Evolutionary conservation across 495 filamentous ascomycete genomes (phyloP).

Genomic region (Cladorrhinum samala): DNA sequence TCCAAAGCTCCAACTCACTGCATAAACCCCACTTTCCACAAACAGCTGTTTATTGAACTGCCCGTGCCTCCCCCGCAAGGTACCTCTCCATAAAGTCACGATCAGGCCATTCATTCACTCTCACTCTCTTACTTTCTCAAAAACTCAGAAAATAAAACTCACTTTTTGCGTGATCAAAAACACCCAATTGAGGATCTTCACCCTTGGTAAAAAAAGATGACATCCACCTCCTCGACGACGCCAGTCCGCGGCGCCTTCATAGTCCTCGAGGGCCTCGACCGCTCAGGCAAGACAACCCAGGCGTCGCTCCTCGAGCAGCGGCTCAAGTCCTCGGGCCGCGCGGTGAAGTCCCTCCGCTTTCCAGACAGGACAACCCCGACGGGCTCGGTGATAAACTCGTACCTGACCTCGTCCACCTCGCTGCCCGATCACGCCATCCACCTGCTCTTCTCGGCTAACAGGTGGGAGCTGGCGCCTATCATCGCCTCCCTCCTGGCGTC

Average conservation of each 20-base stretch:
- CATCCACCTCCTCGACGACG: too few relatives aligned
- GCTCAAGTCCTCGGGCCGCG: slow-evolving; percentile 54
- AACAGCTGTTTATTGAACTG: too few relatives aligned
- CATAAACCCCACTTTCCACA: too few relatives aligned
- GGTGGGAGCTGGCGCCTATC: slow-evolving; percentile 76
- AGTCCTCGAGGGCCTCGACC: slow-evolving; percentile 89
- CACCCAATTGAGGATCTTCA: too few relatives aligned
- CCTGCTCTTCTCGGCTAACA: slow-evolving; percentile 90
- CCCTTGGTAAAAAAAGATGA: too few relatives aligned
- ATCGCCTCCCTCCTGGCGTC: slow-evolving; percentile 55
- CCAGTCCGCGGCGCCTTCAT: slow-evolving; percentile 64
- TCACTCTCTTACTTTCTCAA: too few relatives aligned
- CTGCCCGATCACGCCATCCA: slow-evolving; percentile 92
- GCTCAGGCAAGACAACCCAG: slow-evolving; percentile 94
- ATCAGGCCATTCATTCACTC: too few relatives aligned
- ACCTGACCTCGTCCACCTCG: slow-evolving; percentile 67
- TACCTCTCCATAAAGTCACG: too few relatives aligned
- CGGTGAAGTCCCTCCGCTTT: slow-evolving; percentile 74
- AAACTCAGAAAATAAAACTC: too few relatives aligned
- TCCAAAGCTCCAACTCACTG: too few relatives aligned
- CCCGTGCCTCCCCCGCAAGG: too few relatives aligned
- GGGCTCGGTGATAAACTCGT: slow-evolving; percentile 81
- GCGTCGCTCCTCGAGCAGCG: slow-evolving; percentile 61
- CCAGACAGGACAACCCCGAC: slow-evolving; percentile 92
- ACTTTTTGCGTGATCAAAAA: too few relatives aligned